Evolutionary conservation across 2,329 filamentous ascomycete genomes (phyloP).

Genomic region (Trichoderma guizhouense): DNA sequence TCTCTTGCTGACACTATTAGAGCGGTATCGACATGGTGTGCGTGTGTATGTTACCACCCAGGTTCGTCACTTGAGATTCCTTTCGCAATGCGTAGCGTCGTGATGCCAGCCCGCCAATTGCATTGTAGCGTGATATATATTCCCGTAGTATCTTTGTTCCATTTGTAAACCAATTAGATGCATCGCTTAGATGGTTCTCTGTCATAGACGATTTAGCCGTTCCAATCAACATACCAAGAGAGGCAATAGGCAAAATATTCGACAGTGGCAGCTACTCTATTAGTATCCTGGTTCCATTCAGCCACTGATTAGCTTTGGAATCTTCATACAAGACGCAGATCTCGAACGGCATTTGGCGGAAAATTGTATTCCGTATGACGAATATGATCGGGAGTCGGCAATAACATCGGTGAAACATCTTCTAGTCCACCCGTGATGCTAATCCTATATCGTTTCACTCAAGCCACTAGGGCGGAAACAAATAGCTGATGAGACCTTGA

Average conservation of each 20-base stretch:
- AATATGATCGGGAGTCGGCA: not conserved
- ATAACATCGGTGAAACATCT: not conserved
- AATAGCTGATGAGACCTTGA: not conserved
- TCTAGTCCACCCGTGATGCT: not conserved
- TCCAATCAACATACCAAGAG: not conserved
- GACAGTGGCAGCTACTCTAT: not conserved
- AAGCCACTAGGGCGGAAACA: not conserved
- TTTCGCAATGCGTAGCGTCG: not conserved
- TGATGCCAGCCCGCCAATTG: not conserved
- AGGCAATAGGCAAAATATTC: not conserved
- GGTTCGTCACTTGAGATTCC: not conserved
- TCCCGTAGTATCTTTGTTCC: no score
- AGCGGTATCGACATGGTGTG: conserved; percentile 5
- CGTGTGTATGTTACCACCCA: not conserved
- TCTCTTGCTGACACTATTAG: conserved; percentile 28
- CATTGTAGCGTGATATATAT: not conserved
- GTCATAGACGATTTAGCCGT: not conserved
- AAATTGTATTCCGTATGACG: not conserved
- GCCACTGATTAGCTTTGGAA: not conserved
- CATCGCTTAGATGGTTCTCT: not conserved
- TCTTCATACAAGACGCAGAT: not conserved
- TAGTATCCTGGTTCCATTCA: not conserved
- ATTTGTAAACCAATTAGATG: no score
- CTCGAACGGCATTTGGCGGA: not conserved
- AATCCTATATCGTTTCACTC: not conserved